Evolutionary conservation across 495 filamentous ascomycete species (phyloP).

Genomic region (Trichoderma asperelloides): DNA sequence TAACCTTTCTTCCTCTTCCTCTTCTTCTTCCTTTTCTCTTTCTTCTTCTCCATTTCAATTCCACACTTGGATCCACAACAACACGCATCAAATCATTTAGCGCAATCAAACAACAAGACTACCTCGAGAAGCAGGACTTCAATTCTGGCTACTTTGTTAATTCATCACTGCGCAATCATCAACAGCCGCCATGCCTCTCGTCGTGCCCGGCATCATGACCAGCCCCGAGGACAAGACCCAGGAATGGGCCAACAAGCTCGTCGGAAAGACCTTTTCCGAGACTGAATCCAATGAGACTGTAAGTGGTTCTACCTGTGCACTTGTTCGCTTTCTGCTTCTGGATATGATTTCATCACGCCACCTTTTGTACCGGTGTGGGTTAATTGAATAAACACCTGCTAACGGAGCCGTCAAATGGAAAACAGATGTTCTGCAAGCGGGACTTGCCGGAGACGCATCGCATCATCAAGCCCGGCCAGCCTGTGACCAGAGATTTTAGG

Average conservation of each 20-base stretch:
- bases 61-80: background rate
- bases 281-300: constrained; percentile 35
- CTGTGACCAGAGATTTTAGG: constrained; percentile 54
- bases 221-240: constrained; percentile 44
- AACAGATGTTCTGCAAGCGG: constrained; percentile 62
- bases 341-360: background rate
- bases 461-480: constrained; percentile 53
- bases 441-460: constrained; percentile 63
- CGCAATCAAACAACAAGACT: background rate
- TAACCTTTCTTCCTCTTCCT: background rate
- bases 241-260: constrained; percentile 65
- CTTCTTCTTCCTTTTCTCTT: background rate
- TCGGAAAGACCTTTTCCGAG: constrained; percentile 57
- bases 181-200: constrained; percentile 63
- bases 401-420: too few relatives aligned
- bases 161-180: background rate
- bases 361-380: background rate
- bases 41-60: background rate
- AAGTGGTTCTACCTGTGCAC: constrained; percentile 9
- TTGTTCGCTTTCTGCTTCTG: background rate
- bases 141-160: background rate
- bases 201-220: constrained; percentile 62
- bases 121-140: background rate
- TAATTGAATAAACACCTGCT: too few relatives aligned
- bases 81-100: too few relatives aligned